phyloP scores from a whole-genome alignment of 139 green algal species.

The Eudorina sp. region DNA sequence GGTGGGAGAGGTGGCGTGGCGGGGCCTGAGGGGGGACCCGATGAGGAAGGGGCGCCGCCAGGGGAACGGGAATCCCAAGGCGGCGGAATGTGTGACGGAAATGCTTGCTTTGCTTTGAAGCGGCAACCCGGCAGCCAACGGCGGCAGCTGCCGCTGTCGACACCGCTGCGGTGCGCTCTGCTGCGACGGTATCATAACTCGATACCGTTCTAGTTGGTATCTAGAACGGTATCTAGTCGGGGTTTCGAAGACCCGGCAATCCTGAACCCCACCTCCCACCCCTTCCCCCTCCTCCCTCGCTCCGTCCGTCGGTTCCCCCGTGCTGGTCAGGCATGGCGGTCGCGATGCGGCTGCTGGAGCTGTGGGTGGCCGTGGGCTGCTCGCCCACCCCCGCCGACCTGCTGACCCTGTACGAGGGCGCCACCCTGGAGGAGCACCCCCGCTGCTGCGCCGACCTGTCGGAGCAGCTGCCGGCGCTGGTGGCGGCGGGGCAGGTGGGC shows the following conservation, averaged over 20 bases:
- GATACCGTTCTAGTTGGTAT: too few relatives aligned
- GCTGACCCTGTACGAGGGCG: slow-evolving; percentile 21
- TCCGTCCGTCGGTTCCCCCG: too few relatives aligned
- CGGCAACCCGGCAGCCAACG: too few relatives aligned
- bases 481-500: neutral
- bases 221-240: too few relatives aligned
- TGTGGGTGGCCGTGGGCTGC: slow-evolving; percentile 21
- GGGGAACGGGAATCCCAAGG: neutral
- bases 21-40: too few relatives aligned
- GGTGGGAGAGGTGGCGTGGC: too few relatives aligned
- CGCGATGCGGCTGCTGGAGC: slow-evolving; percentile 24
- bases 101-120: neutral
- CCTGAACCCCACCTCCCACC: neutral
- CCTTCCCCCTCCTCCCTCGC: neutral
- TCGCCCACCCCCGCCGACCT: slow-evolving; percentile 3
- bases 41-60: too few relatives aligned
- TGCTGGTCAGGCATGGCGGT: slow-evolving; percentile 6
- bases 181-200: too few relatives aligned
- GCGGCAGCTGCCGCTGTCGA: too few relatives aligned
- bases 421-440: neutral
- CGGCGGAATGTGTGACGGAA: neutral
- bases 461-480: slow-evolving; percentile 13
- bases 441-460: slow-evolving; percentile 15
- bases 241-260: too few relatives aligned
- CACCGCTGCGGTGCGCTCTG: too few relatives aligned